Conservation (phyloP, 2,329 filamentous ascomycete species). For the Fusarium sacchari region DNA sequence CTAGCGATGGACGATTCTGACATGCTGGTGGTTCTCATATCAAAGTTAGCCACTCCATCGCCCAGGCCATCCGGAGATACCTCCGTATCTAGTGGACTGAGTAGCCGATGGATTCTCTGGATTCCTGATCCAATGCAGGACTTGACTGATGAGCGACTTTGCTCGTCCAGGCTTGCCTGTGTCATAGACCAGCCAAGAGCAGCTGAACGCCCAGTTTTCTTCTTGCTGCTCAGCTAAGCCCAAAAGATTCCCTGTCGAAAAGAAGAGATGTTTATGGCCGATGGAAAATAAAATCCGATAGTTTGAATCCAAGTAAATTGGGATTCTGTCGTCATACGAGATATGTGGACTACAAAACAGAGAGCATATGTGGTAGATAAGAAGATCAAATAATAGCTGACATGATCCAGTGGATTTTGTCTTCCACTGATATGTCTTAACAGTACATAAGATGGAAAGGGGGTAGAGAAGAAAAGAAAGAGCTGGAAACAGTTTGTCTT, state of each 20-base stretch:
- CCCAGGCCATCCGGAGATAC: neutral
- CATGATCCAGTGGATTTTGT: no score
- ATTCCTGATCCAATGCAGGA: neutral
- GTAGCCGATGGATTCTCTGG: neutral
- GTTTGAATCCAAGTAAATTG: neutral
- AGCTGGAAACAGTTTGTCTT: neutral
- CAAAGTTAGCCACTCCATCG: neutral
- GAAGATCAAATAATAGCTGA: no score
- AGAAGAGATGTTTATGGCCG: no score
- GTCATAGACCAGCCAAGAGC: no score
- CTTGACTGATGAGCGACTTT: neutral
- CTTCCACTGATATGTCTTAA: neutral
- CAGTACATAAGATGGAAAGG: neutral
- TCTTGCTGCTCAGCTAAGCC: neutral
- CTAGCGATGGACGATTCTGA: neutral
- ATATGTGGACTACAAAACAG: no score
- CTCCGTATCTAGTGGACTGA: neutral
- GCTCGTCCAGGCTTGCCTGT: neutral
- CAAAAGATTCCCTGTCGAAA: no score
- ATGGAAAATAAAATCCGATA: no score
- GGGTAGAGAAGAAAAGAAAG: neutral
- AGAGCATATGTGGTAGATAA: no score
- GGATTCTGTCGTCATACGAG: neutral
- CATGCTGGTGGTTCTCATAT: neutral
- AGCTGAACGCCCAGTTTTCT: neutral